These are phyloP conservation scores for Chlorella vulgaris DNA, from an alignment of 139 green algal genomes.

Conservation along the genomic window DNA sequence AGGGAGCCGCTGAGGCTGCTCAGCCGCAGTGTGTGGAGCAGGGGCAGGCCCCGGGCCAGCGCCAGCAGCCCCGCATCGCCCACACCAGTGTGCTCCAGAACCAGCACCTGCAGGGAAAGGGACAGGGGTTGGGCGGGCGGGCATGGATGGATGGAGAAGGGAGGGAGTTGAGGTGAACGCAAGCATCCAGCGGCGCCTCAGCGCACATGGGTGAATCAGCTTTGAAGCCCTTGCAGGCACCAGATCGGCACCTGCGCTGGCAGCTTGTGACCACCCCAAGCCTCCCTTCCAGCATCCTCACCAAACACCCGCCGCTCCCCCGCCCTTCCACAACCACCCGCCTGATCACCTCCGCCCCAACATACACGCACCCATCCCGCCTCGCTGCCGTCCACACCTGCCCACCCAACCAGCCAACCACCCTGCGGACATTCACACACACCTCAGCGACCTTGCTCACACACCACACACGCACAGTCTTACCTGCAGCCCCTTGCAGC, in stretches of 20 bases:
- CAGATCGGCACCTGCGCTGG: no score
- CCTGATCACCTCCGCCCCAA: no score
- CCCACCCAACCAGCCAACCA: not conserved
- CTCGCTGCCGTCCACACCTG: not conserved
- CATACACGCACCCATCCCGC: not conserved
- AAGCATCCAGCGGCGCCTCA: no score
- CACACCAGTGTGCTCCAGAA: conserved; percentile 25
- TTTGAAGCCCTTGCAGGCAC: no score
- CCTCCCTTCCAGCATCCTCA: no score
- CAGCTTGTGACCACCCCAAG: no score
- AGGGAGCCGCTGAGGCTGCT: not conserved
- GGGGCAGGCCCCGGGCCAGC: conserved; percentile 24
- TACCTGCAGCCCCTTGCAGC: conserved; percentile 34
- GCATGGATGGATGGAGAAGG: no score
- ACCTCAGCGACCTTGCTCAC: no score
- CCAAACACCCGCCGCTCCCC: no score
- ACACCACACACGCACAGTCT: not conserved
- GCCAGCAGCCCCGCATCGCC: conserved; percentile 21
- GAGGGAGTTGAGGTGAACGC: not conserved
- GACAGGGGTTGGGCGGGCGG: not conserved
- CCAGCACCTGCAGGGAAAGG: conserved; percentile 3
- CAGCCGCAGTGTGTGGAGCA: conserved; percentile 23
- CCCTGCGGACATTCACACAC: no score
- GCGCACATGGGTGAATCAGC: no score
- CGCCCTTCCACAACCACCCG: no score